A percentile compares a stretch with the other conserved stretches of the same genome.
Evolutionary conservation across 805 yeast genomes (phyloP).

Genomic region (Saccharomyces jurei): DNA sequence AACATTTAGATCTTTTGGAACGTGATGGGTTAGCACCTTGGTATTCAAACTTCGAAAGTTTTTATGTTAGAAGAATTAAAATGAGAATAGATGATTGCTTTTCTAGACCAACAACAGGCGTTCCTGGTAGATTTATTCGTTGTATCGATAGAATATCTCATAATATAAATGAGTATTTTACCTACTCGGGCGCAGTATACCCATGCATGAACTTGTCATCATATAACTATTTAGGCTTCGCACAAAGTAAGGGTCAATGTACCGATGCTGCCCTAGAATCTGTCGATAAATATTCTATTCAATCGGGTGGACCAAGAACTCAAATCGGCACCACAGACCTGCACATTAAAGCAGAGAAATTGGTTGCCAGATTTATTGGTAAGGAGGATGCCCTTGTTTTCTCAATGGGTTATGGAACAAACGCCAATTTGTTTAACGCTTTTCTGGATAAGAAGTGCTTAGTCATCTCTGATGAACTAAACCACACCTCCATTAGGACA

Average conservation of each 20-base stretch:
- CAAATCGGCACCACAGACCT: slow-evolving; percentile 68
- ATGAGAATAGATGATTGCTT: slow-evolving; percentile 89
- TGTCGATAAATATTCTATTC: slow-evolving; percentile 64
- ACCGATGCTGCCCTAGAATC: slow-evolving; percentile 65
- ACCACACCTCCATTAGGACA: slow-evolving; percentile 91
- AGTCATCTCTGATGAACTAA: slow-evolving; percentile 87
- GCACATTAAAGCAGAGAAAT: slow-evolving; percentile 64
- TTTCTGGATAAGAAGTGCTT: slow-evolving; percentile 81
- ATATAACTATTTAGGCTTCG: slow-evolving; percentile 93
- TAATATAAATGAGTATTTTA: slow-evolving; percentile 55
- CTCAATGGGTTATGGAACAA: slow-evolving; percentile 95
- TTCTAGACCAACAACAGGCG: slow-evolving; percentile 93
- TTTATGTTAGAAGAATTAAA: slow-evolving; percentile 87
- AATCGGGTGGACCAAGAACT: slow-evolving; percentile 71
- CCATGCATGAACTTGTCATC: slow-evolving; percentile 82
- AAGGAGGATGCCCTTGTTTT: slow-evolving; percentile 81
- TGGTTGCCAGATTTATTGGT: slow-evolving; percentile 80
- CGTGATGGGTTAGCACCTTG: slow-evolving; percentile 92
- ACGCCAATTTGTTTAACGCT: slow-evolving; percentile 77
- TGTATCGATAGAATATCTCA: slow-evolving; percentile 72
- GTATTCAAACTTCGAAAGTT: slow-evolving; percentile 87
- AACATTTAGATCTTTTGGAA: slow-evolving; percentile 59
- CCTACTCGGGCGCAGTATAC: slow-evolving; percentile 66
- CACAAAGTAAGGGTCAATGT: slow-evolving; percentile 88
- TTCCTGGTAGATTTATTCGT: slow-evolving; percentile 85